A percentile compares a stretch with the other conserved stretches of the same genome.
phyloP scores from a whole-genome alignment of 1,139 yeast genomes.

The Komagataea norvegica region DNA sequence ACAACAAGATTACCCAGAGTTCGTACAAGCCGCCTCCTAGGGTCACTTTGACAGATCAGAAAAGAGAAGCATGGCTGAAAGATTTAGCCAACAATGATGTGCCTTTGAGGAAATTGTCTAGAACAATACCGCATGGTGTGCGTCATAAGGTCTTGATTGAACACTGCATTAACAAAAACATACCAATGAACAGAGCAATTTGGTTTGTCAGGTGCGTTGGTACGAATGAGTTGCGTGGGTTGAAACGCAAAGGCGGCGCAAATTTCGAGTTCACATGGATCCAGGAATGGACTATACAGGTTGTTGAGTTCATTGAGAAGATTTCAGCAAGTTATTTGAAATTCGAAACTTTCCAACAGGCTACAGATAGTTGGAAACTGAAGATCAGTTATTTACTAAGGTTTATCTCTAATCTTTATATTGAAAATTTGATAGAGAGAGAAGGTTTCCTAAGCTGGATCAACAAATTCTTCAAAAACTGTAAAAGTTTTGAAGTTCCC shows the following conservation, averaged over 20 bases:
- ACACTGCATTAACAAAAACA: slow-evolving; percentile 56
- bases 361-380: slow-evolving; percentile 41
- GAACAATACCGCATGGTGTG: slow-evolving; percentile 90
- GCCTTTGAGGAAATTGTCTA: slow-evolving; percentile 62
- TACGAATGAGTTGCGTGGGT: slow-evolving; percentile 69
- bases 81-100: slow-evolving; percentile 67
- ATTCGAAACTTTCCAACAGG: slow-evolving; percentile 21
- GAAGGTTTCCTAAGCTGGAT: slow-evolving; percentile 60
- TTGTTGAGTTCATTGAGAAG: slow-evolving; percentile 54
- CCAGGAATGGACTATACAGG: slow-evolving; percentile 85
- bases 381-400: slow-evolving; percentile 56
- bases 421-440: slow-evolving; percentile 63
- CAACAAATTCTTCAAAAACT: slow-evolving; percentile 49
- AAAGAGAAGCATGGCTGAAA: slow-evolving; percentile 77
- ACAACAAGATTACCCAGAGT: slow-evolving; percentile 57
- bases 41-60: slow-evolving; percentile 83
- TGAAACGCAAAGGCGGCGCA: slow-evolving; percentile 40
- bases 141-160: slow-evolving; percentile 70
- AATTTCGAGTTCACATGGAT: slow-evolving; percentile 58
- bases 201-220: slow-evolving; percentile 91
- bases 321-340: slow-evolving; percentile 38
- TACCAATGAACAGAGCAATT: slow-evolving; percentile 74
- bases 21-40: slow-evolving; percentile 77
- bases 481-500: slow-evolving; percentile 43
- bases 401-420: slow-evolving; percentile 58